Evolutionary conservation across 192 early-diverging fungal species (phyloP), one percentile per base, ranked within the genome.

Genomic region (Rhizophagus sp.): DNA sequence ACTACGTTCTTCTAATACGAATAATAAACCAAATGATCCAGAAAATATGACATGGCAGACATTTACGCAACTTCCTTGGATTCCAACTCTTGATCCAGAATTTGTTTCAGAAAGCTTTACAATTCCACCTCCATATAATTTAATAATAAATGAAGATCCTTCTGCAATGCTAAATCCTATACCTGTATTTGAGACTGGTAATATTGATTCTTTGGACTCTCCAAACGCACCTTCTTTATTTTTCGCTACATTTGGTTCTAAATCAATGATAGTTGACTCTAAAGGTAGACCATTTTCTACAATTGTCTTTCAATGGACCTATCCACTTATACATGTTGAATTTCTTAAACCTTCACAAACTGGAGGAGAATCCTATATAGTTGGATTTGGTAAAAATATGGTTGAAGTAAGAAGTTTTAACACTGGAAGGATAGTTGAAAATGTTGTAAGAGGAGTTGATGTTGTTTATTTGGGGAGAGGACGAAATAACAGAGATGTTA

Each of bases 241-340:
- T 77, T 77, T 77, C 25, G 75, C 75, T 22, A 77, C 75, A 15
- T 77, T 77, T 66, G 75, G 75, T 25, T 65, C 75, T 12, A 77
- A 66, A n/a, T 77, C 75, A n/a, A 65, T 77, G 75, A 66, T 77
- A 15, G 75, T 77, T n/a, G 75, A 77, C 36, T 24, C 33, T n/a
- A 77, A 77, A 65, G 75, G 75, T 3, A 24, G 63, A 47, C 75
- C 75, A 66, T 77, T 77, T 52, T 77, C 39, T 44, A 77, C 75
- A 11, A 39, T 77, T 11, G 41, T 77, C 13, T 65, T 65, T 52
- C n/a, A 77, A 65, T 77, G 75, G 75, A 34, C 75, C 12, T 65
- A 65, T 39, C 36, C 62, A 47, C 75, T 61, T 19, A 7, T 41
- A 13, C 63, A 62, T 10, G 62, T 77, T n/a, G 61, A 66, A 44